Evolutionary conservation across 2,329 filamentous ascomycete genomes (phyloP).

Genomic region (Macrophomina phaseolina): DNA sequence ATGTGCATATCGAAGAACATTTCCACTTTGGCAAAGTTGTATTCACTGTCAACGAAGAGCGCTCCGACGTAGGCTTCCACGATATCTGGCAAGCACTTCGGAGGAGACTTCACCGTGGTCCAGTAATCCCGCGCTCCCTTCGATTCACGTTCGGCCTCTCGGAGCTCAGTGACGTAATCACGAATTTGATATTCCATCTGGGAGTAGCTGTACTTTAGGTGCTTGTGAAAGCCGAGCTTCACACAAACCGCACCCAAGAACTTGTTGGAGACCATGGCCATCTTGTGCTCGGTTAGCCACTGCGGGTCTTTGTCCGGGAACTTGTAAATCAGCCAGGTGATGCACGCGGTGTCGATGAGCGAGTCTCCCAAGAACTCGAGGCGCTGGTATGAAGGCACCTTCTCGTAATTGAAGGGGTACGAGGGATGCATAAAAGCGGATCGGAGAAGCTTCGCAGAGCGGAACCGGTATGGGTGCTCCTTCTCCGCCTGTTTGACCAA

Average conservation of each 20-base stretch:
- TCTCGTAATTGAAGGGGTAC: slow-evolving; percentile 73
- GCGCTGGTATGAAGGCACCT: slow-evolving; percentile 86
- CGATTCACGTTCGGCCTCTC: slow-evolving; percentile 56
- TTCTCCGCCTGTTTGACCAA: slow-evolving; percentile 68
- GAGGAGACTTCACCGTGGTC: slow-evolving; percentile 60
- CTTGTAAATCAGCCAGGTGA: slow-evolving; percentile 79
- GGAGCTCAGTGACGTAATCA: slow-evolving; percentile 63
- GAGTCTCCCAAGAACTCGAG: slow-evolving; percentile 93
- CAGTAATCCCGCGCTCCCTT: slow-evolving; percentile 43
- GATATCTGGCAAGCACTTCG: slow-evolving; percentile 82
- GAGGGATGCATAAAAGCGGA: slow-evolving; percentile 91
- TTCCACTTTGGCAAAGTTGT: slow-evolving; percentile 75
- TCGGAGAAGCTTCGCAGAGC: slow-evolving; percentile 74
- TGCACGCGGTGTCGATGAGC: slow-evolving; percentile 82
- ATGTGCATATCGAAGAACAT: slow-evolving; percentile 79
- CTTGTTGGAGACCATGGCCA: slow-evolving; percentile 98
- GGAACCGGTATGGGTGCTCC: slow-evolving; percentile 71
- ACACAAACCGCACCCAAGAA: slow-evolving; percentile 86
- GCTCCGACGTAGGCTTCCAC: slow-evolving; percentile 89
- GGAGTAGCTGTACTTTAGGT: slow-evolving; percentile 63
- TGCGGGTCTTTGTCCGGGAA: slow-evolving; percentile 86
- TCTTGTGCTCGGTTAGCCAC: slow-evolving; percentile 98
- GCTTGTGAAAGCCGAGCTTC: slow-evolving; percentile 75
- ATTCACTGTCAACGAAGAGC: slow-evolving; percentile 86
- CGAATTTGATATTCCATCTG: slow-evolving; percentile 58